A percentile compares a stretch with the other conserved stretches of the same genome.
These are phyloP conservation scores for Margaritispora aquatica DNA, from an alignment of 495 filamentous ascomycete genomes.

Conservation along the genomic window DNA sequence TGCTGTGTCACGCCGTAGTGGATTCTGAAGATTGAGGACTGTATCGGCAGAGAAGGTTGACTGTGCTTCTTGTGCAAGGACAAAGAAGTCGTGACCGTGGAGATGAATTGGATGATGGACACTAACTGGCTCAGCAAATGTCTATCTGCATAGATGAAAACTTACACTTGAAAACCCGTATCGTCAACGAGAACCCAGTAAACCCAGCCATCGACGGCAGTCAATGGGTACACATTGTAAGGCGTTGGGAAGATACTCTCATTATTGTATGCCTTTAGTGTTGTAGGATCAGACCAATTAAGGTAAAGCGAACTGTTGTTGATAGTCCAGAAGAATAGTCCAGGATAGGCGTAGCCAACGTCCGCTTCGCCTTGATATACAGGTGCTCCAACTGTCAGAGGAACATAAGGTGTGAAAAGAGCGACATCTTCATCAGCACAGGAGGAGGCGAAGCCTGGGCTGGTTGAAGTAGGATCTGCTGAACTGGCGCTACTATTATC, in stretches of 20 bases:
- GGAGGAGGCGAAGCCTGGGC: slow-evolving; percentile 20
- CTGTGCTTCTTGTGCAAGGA: slow-evolving; percentile 35
- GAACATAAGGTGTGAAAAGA: neutral
- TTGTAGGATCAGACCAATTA: slow-evolving; percentile 33
- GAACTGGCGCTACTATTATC: slow-evolving; percentile 24
- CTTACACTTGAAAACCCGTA: neutral
- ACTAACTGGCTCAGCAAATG: no score
- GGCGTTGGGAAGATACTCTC: neutral
- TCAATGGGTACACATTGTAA: slow-evolving; percentile 37
- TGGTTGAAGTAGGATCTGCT: slow-evolving; percentile 25
- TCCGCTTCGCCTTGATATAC: neutral
- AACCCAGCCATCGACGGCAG: slow-evolving; percentile 34
- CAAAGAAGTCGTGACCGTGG: slow-evolving; percentile 52
- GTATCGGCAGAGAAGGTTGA: slow-evolving; percentile 13
- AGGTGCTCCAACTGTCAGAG: neutral
- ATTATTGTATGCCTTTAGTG: neutral
- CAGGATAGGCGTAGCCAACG: neutral
- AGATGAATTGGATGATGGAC: slow-evolving; percentile 53
- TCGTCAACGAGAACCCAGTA: slow-evolving; percentile 13
- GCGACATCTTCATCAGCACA: neutral
- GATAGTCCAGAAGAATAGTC: neutral
- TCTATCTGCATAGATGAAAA: no score
- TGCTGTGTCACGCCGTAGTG: neutral
- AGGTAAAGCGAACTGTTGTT: slow-evolving; percentile 24
- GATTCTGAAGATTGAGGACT: slow-evolving; percentile 1